Conservation (phyloP, 257 asterid species). For the Fraxinus pennsylvanica region DNA sequence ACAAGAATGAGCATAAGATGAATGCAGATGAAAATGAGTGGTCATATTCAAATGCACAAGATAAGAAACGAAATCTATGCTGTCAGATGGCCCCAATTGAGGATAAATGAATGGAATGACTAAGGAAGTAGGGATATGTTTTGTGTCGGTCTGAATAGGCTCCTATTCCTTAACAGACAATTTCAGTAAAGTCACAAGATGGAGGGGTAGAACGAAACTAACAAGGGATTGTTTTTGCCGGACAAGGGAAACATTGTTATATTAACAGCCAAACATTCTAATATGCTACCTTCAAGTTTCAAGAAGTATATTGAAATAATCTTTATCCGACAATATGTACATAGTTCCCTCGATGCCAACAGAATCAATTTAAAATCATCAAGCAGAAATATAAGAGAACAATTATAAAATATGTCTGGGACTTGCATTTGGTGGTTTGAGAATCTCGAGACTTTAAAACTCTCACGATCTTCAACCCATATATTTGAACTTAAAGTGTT, state of each 20-base stretch:
- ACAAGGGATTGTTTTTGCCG: background rate
- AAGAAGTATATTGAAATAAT: background rate
- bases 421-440: background rate
- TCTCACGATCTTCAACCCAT: background rate
- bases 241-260: background rate
- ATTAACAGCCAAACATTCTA: background rate
- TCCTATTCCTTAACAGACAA: background rate
- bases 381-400: background rate
- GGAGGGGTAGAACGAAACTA: background rate
- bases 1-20: background rate
- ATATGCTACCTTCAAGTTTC: background rate
- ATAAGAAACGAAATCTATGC: background rate
- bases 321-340: background rate
- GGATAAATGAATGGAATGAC: background rate
- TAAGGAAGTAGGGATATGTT: background rate
- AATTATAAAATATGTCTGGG: background rate
- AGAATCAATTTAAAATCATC: background rate
- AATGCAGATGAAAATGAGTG: background rate
- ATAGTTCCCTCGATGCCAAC: background rate
- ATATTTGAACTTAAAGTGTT: background rate
- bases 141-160: background rate
- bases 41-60: background rate
- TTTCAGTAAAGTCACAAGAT: background rate
- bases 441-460: background rate
- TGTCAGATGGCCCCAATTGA: background rate